phyloP scores from a whole-genome alignment of 495 filamentous ascomycete species.

The Hyaloscypha hepaticicola region DNA sequence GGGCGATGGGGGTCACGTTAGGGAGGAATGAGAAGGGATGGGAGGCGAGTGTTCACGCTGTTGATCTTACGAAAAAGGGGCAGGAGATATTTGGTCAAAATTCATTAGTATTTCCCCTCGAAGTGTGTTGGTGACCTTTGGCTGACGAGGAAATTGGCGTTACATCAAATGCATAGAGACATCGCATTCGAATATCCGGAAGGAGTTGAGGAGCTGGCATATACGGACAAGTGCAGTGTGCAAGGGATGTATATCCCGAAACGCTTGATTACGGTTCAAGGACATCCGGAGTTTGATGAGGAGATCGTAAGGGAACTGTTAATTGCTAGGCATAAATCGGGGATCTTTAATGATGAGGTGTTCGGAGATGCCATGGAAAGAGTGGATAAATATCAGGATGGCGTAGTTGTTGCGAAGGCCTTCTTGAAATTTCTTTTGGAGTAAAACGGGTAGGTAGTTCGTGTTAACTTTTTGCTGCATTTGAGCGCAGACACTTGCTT shows the following conservation, averaged over 20 bases:
- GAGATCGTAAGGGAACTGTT: constrained; percentile 74
- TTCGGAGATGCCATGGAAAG: constrained; percentile 66
- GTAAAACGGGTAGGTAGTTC: background rate
- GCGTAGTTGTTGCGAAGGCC: constrained; percentile 61
- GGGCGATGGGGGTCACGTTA: constrained; percentile 69
- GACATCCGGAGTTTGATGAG: constrained; percentile 84
- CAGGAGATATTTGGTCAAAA: constrained; percentile 69
- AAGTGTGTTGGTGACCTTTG: background rate
- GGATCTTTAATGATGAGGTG: constrained; percentile 64
- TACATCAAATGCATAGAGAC: constrained; percentile 92
- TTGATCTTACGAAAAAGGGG: constrained; percentile 68
- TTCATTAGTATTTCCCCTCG: constrained; percentile 54
- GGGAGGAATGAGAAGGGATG: constrained; percentile 67
- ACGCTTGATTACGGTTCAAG: constrained; percentile 76
- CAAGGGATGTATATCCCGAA: constrained; percentile 77
- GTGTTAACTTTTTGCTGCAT: background rate
- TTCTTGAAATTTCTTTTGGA: constrained; percentile 77
- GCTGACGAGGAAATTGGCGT: constrained; percentile 46
- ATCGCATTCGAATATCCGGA: constrained; percentile 65
- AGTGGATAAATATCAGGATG: constrained; percentile 69
- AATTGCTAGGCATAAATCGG: constrained; percentile 52
- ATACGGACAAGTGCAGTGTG: constrained; percentile 63
- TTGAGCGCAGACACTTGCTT: background rate
- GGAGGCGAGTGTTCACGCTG: constrained; percentile 74
- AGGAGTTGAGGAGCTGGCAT: constrained; percentile 61